Conservation (phyloP, 2,329 filamentous ascomycete species). For the Cladosporium sp. region DNA sequence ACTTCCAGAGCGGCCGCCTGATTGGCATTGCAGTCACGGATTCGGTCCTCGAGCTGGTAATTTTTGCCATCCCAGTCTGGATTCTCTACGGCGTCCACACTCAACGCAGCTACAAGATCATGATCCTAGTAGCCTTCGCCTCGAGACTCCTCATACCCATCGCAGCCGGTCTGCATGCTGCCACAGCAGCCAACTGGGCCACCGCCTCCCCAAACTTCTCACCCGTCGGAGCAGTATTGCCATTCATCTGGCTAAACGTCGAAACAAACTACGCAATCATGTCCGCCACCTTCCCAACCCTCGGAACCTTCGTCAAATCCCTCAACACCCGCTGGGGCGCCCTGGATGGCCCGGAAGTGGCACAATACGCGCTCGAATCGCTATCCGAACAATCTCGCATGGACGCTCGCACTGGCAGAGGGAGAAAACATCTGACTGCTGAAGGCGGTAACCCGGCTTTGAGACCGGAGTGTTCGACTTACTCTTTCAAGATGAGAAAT, state of each 20-base stretch:
- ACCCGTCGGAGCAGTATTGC: constrained; percentile 17
- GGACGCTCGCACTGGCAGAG: background rate
- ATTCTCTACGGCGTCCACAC: constrained; percentile 22
- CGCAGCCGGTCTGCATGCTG: background rate
- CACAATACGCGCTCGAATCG: constrained; percentile 7
- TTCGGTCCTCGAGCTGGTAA: constrained; percentile 18
- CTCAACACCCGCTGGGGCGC: constrained; percentile 24
- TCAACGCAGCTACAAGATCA: constrained; percentile 16
- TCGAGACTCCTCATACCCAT: constrained; percentile 15
- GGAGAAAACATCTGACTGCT: background rate
- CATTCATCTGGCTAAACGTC: constrained; percentile 23
- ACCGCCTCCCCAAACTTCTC: constrained; percentile 15
- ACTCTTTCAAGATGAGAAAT: constrained; percentile 8
- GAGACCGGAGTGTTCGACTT: constrained; percentile 1
- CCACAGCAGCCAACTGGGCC: background rate
- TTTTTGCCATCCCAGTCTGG: constrained; percentile 23
- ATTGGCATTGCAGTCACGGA: constrained; percentile 22
- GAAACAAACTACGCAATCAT: constrained; percentile 25
- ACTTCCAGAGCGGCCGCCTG: constrained; percentile 15
- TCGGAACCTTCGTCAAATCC: constrained; percentile 23
- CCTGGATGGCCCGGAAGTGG: constrained; percentile 17
- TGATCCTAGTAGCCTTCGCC: constrained; percentile 20
- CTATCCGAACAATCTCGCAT: background rate
- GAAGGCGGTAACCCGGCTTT: background rate
- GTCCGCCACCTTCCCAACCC: constrained; percentile 21